These are phyloP conservation scores for Globisporangium megalacanthum DNA, from an alignment of 352 stramenopile genomes.

Conservation along the genomic window DNA sequence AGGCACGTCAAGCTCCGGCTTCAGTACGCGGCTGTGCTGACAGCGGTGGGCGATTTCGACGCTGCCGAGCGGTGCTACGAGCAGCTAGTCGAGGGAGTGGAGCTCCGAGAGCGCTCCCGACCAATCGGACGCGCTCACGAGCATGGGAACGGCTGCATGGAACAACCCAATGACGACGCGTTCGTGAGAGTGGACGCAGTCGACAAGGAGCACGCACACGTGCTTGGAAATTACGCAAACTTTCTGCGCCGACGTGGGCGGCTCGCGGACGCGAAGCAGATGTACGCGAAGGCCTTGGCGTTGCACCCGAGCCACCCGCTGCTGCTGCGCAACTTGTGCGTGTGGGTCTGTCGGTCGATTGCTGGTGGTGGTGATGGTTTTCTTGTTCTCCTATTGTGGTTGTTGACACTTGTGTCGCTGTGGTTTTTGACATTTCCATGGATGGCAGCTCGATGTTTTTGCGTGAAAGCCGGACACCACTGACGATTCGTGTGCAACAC, in stretches of 20 bases:
- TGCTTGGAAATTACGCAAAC: conserved; percentile 21
- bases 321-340: conserved; percentile 19
- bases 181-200: not conserved
- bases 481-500: too few relatives aligned
- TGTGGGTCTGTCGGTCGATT: not conserved
- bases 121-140: too few relatives aligned
- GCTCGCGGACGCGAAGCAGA: conserved; percentile 12
- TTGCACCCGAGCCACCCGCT: conserved; percentile 8
- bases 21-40: conserved; percentile 13
- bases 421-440: too few relatives aligned
- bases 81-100: conserved; percentile 8
- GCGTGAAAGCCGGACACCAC: too few relatives aligned
- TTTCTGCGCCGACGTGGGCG: conserved; percentile 5
- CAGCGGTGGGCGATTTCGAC: conserved; percentile 1
- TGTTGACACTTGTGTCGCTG: too few relatives aligned
- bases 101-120: not conserved
- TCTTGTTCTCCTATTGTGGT: too few relatives aligned
- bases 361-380: too few relatives aligned
- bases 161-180: not conserved
- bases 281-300: conserved; percentile 14
- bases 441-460: too few relatives aligned
- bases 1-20: conserved; percentile 16
- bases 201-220: conserved; percentile 12
- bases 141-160: too few relatives aligned
- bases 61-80: conserved; percentile 9